These are phyloP conservation scores for Canavalia ensiformis DNA, from an alignment of 306 rosid species.

Conservation along the genomic window DNA sequence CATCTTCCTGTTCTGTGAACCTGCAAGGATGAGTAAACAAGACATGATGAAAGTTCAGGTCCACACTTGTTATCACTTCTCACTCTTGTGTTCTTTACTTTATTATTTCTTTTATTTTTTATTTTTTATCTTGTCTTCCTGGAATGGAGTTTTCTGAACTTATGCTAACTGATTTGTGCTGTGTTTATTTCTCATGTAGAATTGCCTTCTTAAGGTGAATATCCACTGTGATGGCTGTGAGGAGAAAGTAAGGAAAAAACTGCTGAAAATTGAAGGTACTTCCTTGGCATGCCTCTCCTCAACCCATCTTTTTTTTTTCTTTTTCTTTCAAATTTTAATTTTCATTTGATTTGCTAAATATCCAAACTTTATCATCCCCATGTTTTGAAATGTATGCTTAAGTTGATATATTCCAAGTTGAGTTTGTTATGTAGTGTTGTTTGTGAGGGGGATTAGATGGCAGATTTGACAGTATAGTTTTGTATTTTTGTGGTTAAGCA, in stretches of 20 bases:
- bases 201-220: slow-evolving; percentile 76
- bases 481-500: slow-evolving; percentile 4
- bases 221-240: slow-evolving; percentile 93
- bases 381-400: slow-evolving; percentile 4
- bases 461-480: background rate
- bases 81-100: background rate
- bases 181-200: slow-evolving; percentile 57
- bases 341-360: slow-evolving; percentile 8
- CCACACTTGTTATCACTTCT: slow-evolving; percentile 34
- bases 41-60: slow-evolving; percentile 86
- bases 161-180: slow-evolving; percentile 30
- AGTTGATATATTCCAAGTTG: slow-evolving; percentile 7
- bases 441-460: slow-evolving; percentile 2
- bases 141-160: background rate
- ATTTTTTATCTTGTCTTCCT: background rate
- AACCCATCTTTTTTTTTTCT: background rate
- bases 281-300: background rate
- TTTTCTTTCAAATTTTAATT: background rate
- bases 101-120: background rate
- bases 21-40: slow-evolving; percentile 76
- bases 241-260: slow-evolving; percentile 77
- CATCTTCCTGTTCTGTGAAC: slow-evolving; percentile 31
- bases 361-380: slow-evolving; percentile 31
- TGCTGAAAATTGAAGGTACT: slow-evolving; percentile 92
- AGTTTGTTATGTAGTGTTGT: background rate